Evolutionary conservation across 179 eudicot genomes (phyloP), one percentile per base, ranked within the genome.

Genomic region (Silene vulgaris): DNA sequence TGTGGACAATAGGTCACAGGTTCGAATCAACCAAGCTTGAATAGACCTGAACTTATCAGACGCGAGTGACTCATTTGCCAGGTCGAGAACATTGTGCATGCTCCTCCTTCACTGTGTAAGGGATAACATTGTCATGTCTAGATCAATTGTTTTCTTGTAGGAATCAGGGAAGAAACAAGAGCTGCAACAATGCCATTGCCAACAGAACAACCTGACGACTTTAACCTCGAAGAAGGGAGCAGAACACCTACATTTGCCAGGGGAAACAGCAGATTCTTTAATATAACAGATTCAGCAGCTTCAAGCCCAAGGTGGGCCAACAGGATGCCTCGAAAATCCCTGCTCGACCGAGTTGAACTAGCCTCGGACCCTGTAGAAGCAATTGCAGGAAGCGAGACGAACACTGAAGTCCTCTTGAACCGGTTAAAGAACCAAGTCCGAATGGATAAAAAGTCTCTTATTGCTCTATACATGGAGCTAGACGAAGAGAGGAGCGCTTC

Each of bases 271-370:
- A 80, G 78, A 52, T 78, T 85, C 17, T 74, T 82, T 6, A 78
- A 80, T 65, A 48, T 86, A 73, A 83, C 88, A 14, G 83, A 80
- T 16, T 76, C 83, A 65, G 65, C 76, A 30, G 71, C 75, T 35
- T 69, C 82, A n/a, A 93, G 90, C 69, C 98, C 98, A 32, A 83
- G 90, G 72, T 85, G 77, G 80, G 83, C 82, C 0, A 73, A 79
- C n/a, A 80, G 87, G 76, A 72, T 76, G 59, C 84, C 82, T 3
- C 87, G 82, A 74, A 92, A 85, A 54, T 68, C 85, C 8, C 75
- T 80, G 3, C 62, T 83, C 1, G 98, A 93, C 4, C 88, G 75
- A 78, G 79, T 83, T 0, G 88, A 83, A n/a, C 71, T 82, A 45
- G 78, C 75, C 26, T 65, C 86, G 8, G 86, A 85, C 57, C 84